Conservation (phyloP, 2,329 filamentous ascomycete species). For the Aspergillus fumigatus region DNA sequence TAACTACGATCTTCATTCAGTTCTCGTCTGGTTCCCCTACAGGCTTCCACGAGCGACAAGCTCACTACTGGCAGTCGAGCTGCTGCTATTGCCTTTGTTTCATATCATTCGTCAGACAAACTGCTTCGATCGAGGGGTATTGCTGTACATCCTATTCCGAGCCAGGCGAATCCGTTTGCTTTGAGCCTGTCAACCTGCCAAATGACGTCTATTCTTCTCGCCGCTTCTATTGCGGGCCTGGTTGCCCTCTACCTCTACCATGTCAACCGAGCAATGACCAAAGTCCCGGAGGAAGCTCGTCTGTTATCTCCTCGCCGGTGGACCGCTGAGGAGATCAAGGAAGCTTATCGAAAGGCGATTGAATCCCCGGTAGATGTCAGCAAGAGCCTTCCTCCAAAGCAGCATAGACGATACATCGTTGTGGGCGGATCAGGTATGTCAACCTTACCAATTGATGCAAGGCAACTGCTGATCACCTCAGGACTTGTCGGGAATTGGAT, state of each 20-base stretch:
- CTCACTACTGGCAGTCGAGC: too few relatives aligned
- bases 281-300: constrained; percentile 24
- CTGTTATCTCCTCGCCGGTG: constrained; percentile 26
- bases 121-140: too few relatives aligned
- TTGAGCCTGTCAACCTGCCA: not conserved
- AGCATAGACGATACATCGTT: constrained; percentile 36
- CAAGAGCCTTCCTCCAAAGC: constrained; percentile 33
- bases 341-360: constrained; percentile 26
- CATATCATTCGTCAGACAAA: not conserved
- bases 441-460: not conserved
- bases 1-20: not conserved
- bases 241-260: constrained; percentile 24
- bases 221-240: constrained; percentile 11
- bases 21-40: too few relatives aligned
- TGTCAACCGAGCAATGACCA: constrained; percentile 26
- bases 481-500: constrained; percentile 55
- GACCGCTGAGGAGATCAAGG: constrained; percentile 31
- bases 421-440: constrained; percentile 36
- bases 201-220: constrained; percentile 7
- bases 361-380: constrained; percentile 28
- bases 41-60: too few relatives aligned
- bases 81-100: not conserved
- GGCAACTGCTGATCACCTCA: constrained; percentile 20
- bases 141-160: too few relatives aligned
- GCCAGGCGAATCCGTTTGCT: too few relatives aligned